These are phyloP conservation scores for Barbarea vulgaris DNA, from an alignment of 345 rosid species.

Conservation along the genomic window DNA sequence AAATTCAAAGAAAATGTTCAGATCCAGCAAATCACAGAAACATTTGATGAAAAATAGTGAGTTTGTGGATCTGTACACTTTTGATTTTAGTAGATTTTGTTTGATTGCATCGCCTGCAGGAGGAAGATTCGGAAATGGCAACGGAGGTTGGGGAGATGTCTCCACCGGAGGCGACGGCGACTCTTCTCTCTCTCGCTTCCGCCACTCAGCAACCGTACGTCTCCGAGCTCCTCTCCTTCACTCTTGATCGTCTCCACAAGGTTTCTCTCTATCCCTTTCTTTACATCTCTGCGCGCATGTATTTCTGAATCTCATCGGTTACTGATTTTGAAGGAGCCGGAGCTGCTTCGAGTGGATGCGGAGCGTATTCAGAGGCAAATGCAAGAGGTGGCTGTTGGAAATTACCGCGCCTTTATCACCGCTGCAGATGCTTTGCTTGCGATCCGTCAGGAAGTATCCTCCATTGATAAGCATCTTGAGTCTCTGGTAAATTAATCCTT, in stretches of 20 bases:
- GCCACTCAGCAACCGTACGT: constrained; percentile 89
- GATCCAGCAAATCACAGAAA: constrained; percentile 28
- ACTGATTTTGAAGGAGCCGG: constrained; percentile 69
- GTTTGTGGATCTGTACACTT: constrained; percentile 23
- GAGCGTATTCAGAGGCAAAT: constrained; percentile 96
- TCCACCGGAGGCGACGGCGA: constrained; percentile 41
- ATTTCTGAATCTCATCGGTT: constrained; percentile 21
- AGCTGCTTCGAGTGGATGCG: constrained; percentile 90
- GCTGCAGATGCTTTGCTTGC: constrained; percentile 93
- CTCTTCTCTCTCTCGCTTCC: constrained; percentile 76
- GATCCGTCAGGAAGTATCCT: constrained; percentile 80
- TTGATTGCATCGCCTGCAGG: constrained; percentile 2
- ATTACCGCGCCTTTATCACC: constrained; percentile 90
- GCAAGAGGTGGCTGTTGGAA: constrained; percentile 97
- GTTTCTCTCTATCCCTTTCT: constrained; percentile 35
- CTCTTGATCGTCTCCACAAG: constrained; percentile 99
- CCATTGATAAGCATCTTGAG: constrained; percentile 86
- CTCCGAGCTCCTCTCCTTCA: constrained; percentile 96
- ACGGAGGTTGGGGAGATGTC: constrained; percentile 57
- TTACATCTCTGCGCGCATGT: constrained; percentile 11
- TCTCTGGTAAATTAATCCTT: constrained; percentile 58
- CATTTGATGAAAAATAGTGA: background rate
- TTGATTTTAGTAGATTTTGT: background rate
- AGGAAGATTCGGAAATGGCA: constrained; percentile 10
- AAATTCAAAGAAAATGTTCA: background rate